A percentile compares a stretch with the other conserved stretches of the same genome.
Evolutionary conservation across 2,329 filamentous ascomycete genomes (phyloP).

Genomic region (Albophoma yamanashiensis): DNA sequence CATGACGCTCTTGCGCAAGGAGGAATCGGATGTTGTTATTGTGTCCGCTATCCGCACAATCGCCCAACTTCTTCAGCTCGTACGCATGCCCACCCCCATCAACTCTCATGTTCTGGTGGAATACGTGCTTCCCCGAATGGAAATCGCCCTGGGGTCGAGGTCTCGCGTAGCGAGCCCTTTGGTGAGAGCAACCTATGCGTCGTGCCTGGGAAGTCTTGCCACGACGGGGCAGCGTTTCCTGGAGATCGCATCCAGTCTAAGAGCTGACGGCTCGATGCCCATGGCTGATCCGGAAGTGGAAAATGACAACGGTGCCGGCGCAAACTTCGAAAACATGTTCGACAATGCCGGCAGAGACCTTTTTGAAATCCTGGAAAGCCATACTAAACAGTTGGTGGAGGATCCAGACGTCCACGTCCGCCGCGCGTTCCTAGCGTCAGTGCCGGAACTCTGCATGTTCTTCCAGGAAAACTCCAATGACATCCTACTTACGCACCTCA

Average conservation of each 20-base stretch:
- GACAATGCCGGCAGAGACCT: constrained; percentile 80
- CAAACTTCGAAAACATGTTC: constrained; percentile 72
- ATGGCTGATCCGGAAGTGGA: constrained; percentile 72
- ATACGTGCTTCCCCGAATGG: constrained; percentile 56
- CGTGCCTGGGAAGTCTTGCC: constrained; percentile 80
- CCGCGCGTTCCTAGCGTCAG: constrained; percentile 82
- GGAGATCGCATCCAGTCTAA: constrained; percentile 80
- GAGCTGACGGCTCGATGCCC: constrained; percentile 72
- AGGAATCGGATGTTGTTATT: constrained; percentile 74
- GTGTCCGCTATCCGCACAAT: constrained; percentile 78
- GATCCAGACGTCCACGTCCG: constrained; percentile 79
- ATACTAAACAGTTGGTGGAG: constrained; percentile 83
- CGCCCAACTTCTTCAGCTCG: constrained; percentile 78
- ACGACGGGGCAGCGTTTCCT: constrained; percentile 76
- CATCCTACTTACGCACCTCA: constrained; percentile 89
- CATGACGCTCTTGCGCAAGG: constrained; percentile 63
- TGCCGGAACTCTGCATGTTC: constrained; percentile 87
- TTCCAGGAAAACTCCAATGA: constrained; percentile 91
- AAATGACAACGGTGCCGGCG: constrained; percentile 53
- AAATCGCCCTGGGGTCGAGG: constrained; percentile 37
- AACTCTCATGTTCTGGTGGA: constrained; percentile 61
- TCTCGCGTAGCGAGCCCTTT: constrained; percentile 46
- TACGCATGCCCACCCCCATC: constrained; percentile 74
- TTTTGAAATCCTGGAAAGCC: constrained; percentile 71
- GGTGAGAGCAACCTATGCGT: constrained; percentile 84